phyloP scores from a whole-genome alignment of 2,329 filamentous ascomycete genomes.

The Exutisphaerella laricina region DNA sequence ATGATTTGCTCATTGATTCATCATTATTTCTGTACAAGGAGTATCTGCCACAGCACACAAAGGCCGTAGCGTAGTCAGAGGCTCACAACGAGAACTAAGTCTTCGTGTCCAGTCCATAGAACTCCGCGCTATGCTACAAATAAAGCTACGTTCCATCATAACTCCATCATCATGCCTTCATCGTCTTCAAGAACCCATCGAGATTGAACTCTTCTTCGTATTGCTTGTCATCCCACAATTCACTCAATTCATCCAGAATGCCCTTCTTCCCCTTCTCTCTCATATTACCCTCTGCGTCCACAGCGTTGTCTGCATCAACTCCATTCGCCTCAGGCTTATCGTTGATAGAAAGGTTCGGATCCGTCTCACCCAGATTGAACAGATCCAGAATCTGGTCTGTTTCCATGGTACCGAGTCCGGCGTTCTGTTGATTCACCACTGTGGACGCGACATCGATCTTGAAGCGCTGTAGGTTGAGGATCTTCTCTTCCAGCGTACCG shows the following conservation, averaged over 20 bases:
- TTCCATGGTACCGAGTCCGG: constrained; percentile 90
- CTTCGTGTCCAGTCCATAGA: too few relatives aligned
- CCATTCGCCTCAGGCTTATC: constrained; percentile 44
- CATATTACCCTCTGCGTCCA: constrained; percentile 77
- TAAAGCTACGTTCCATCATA: too few relatives aligned
- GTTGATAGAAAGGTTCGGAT: constrained; percentile 31
- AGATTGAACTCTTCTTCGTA: constrained; percentile 98
- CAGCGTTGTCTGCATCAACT: constrained; percentile 70
- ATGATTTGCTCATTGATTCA: too few relatives aligned
- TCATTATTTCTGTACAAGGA: too few relatives aligned
- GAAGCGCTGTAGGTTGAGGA: constrained; percentile 91
- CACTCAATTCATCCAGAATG: constrained; percentile 89
- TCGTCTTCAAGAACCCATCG: constrained; percentile 89
- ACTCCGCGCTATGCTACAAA: too few relatives aligned
- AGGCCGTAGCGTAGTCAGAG: too few relatives aligned
- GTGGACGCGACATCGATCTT: constrained; percentile 98
- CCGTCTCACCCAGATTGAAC: constrained; percentile 82
- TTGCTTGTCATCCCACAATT: constrained; percentile 95
- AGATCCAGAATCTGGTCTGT: constrained; percentile 97
- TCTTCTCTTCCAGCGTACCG: constrained; percentile 97
- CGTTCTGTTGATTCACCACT: constrained; percentile 98
- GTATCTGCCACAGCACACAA: too few relatives aligned
- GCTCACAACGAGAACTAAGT: too few relatives aligned
- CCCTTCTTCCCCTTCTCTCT: constrained; percentile 94
- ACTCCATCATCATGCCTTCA: constrained; percentile 53